These are phyloP conservation scores for Purshia tridentata DNA, from an alignment of 306 rosid species.

Conservation along the genomic window DNA sequence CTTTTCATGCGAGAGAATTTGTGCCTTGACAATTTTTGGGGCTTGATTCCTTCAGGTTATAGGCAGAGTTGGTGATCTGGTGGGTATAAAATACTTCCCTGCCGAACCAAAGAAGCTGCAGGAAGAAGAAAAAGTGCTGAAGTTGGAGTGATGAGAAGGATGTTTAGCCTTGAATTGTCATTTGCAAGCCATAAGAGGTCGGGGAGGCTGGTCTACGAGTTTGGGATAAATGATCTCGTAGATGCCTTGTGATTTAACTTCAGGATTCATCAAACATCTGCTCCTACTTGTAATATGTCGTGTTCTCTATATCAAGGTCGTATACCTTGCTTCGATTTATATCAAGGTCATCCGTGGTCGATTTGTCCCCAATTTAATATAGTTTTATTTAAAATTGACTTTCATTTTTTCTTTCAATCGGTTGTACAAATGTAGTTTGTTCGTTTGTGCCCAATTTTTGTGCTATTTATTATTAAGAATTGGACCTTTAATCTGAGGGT, in stretches of 20 bases:
- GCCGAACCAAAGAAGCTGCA: constrained; percentile 61
- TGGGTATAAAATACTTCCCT: constrained; percentile 88
- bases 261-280: neutral
- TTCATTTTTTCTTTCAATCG: neutral
- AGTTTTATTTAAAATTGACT: neutral
- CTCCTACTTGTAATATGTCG: neutral
- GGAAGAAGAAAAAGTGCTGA: constrained; percentile 17
- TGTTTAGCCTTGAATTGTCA: neutral
- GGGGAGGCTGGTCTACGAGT: constrained; percentile 5
- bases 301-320: neutral
- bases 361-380: neutral
- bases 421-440: neutral
- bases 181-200: neutral
- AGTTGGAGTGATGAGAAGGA: constrained; percentile 24
- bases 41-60: constrained; percentile 50
- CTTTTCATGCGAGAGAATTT: neutral
- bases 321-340: neutral
- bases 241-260: constrained; percentile 5
- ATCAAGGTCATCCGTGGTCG: constrained; percentile 9
- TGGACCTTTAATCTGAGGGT: neutral
- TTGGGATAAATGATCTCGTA: neutral
- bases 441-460: neutral
- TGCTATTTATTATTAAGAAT: neutral
- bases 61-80: constrained; percentile 71
- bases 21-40: constrained; percentile 8